phyloP scores from a whole-genome alignment of 495 filamentous ascomycete species.

The Penicillium daleae region DNA sequence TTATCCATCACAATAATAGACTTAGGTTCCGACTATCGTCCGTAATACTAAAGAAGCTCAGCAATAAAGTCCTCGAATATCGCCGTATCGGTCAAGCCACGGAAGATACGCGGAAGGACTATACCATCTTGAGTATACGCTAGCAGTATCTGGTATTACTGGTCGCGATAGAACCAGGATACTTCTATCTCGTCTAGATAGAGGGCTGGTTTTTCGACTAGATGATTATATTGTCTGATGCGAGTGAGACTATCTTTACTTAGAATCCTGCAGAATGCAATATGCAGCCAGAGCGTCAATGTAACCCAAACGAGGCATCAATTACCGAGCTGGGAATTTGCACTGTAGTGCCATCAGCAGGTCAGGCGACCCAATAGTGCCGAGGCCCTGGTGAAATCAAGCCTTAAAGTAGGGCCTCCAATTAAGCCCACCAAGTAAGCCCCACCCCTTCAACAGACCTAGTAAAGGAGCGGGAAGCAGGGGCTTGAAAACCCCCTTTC shows the following conservation, averaged over 20 bases:
- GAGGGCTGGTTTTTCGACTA: no score
- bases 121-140: no score
- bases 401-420: neutral
- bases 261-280: neutral
- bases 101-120: no score
- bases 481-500: neutral
- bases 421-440: neutral
- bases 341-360: neutral
- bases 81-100: no score
- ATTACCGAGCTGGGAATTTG: neutral
- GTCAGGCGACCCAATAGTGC: neutral
- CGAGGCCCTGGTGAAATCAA: neutral
- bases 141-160: no score
- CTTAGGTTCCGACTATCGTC: no score
- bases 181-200: no score
- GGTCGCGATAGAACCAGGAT: no score
- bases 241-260: neutral
- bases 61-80: no score
- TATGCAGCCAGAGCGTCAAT: neutral
- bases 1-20: no score
- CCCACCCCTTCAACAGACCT: neutral
- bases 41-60: no score
- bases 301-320: neutral
- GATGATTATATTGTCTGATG: neutral
- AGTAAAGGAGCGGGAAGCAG: neutral